Evolutionary conservation across 768 basidiomycete species (phyloP), one percentile per base, ranked within the genome.

Genomic region (Xerocomus potaroensis): DNA sequence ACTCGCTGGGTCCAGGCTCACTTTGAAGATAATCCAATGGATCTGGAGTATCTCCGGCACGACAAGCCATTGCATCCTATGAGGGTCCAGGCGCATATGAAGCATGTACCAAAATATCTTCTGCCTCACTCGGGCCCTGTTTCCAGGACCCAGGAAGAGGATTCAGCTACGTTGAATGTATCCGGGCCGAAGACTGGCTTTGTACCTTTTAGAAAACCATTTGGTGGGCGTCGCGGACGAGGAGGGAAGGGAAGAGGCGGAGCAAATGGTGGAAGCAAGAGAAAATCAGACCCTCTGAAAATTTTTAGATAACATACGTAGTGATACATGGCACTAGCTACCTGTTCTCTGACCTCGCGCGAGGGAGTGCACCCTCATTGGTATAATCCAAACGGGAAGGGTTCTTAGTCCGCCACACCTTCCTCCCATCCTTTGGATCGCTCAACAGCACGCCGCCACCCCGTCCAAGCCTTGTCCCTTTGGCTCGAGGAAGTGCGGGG

Each of bases 21-120:
- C 67, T 97, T 99, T 53, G 93, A 97, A 60, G 93, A 97, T 60
- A 93, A 98, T 61, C 95, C 95, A 1, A 73, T 90, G 8, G 94
- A 97, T 61, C 75, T 97, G 10, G 91, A 93, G 45, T 96, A 83
- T 62, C 72, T 97, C 36, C 81, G 91, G 2, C 96, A 98, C 66
- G 96, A 99, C 68, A 91, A 92, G 56, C 88, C 94, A 5, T 72
- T 97, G 5, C 91, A 95, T 58, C 92, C 94, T 0, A 84, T 86
- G 22, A 77, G 93, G 37, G 75, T 94, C 10, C 94, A 96, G 62
- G 70, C 91, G 1, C 94, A 98, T 64, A 89, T 98, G 83, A 97
- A 95, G 65, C 88, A 94, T 66, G 82, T 98, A 5, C 96, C 95
- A 1, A 85, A 83, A 45, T 99, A 99, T 62, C 74, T 98, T 22